A percentile compares a stretch with the other conserved stretches of the same genome.
These are phyloP conservation scores for Saccharomycopsis sp. DNA, from an alignment of 805 yeast species.

Conservation along the genomic window DNA sequence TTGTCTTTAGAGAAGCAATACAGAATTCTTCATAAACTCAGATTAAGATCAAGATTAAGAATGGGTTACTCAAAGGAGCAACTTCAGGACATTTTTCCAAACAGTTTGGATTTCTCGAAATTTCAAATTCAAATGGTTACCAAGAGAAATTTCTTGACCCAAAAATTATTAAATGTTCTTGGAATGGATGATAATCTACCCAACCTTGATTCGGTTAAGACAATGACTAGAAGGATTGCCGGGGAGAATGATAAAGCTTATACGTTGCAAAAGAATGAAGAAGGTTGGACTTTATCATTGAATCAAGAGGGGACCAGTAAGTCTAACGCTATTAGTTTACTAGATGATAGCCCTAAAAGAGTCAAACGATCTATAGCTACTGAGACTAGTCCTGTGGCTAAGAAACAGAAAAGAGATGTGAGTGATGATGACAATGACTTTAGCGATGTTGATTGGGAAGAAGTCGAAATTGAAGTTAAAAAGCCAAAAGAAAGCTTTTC, in stretches of 20 bases:
- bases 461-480: slow-evolving; percentile 39
- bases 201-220: slow-evolving; percentile 29
- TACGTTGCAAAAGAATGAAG: slow-evolving; percentile 63
- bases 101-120: slow-evolving; percentile 81
- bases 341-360: slow-evolving; percentile 27
- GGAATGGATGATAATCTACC: slow-evolving; percentile 58
- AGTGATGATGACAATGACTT: slow-evolving; percentile 34
- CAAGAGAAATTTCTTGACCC: slow-evolving; percentile 85
- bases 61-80: slow-evolving; percentile 95
- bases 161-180: slow-evolving; percentile 70
- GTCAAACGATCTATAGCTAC: slow-evolving; percentile 9
- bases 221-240: slow-evolving; percentile 56
- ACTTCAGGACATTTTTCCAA: slow-evolving; percentile 70
- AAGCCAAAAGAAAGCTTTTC: slow-evolving; percentile 32
- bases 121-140: slow-evolving; percentile 92
- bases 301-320: slow-evolving; percentile 35
- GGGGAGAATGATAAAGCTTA: slow-evolving; percentile 78
- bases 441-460: slow-evolving; percentile 63
- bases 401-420: slow-evolving; percentile 21
- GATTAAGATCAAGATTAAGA: slow-evolving; percentile 81
- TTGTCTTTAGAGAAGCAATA: slow-evolving; percentile 86
- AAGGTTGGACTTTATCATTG: slow-evolving; percentile 78
- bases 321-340: slow-evolving; percentile 43
- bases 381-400: slow-evolving; percentile 10
- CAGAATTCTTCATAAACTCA: slow-evolving; percentile 73